Base-by-base conservation (phyloP, 2,329 filamentous ascomycete species). In the Botrytis fragariae region DNA sequence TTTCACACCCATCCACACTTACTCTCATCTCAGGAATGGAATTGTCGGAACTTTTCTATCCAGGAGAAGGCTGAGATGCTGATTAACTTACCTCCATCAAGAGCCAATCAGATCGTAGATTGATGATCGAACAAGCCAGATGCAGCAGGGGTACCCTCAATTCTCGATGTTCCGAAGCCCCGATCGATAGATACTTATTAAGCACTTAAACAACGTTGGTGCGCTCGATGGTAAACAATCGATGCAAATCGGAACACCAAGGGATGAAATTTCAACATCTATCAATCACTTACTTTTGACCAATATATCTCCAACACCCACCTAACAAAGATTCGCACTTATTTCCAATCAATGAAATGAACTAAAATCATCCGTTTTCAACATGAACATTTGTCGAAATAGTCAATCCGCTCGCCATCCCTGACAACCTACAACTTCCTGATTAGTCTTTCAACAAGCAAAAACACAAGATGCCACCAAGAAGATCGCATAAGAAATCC, bases 401-500 rank as follows among this genome's bases (percentile, higher is more conserved):
- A 57, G 10, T 39, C 45, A 39, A 29, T 37, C 48, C 42, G 35
- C 1, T 57, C 65, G 65, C 35, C 65, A 54, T 35, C 48, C 48
- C 39, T 57, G 35, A 68, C 42, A 54, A 14, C 35, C 57, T 42
- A 20, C 64, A 29, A 42, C 45, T 39, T 57, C 35, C 44, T 4
- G 6, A 39, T 35, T 32, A 14, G 35, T 68, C 65, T 39, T 29
- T n/a, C 54, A 37, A 39, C 25, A 42, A 14, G n/a, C 37, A 29
- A n/a, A 42, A 35, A n/a, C 25, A 22, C 29, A 72, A 42, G 12
- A 91, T 91, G 89, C 88, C 90, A 74, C 89, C 90, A 44, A 84
- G 90, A 79, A 85, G 89, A 80, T 90, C 90, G 60, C 90, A 92
- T 82, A 92, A 91, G 80, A 92, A 92, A 83, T 91, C 89, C 73